Conservation (phyloP, 306 rosid species). For the Hippophae gyantsensis region DNA sequence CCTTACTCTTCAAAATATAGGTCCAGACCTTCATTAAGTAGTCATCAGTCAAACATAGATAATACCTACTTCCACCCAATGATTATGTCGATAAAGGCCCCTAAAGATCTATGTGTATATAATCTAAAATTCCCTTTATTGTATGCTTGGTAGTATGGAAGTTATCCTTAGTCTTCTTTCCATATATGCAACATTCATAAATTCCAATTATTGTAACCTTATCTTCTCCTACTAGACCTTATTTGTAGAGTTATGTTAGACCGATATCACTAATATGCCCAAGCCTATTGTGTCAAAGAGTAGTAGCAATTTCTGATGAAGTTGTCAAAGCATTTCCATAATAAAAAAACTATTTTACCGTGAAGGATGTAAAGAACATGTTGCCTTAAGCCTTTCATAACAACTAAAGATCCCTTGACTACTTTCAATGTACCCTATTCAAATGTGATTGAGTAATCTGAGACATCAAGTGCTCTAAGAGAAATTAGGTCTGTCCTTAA, state of each 20-base stretch:
- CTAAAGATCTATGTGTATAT: background rate
- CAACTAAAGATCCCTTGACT: background rate
- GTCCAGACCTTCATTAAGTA: too few relatives aligned
- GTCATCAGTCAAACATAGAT: background rate
- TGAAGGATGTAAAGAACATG: background rate
- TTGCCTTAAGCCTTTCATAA: background rate
- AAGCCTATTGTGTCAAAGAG: background rate
- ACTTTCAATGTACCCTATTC: background rate
- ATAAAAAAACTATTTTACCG: background rate
- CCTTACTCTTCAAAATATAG: too few relatives aligned
- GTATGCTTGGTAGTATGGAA: too few relatives aligned
- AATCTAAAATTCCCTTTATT: too few relatives aligned
- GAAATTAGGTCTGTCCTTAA: background rate
- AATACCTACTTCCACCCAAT: background rate
- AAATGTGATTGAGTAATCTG: background rate
- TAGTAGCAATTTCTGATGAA: background rate
- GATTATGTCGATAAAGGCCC: background rate
- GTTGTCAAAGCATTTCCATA: background rate
- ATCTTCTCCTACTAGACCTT: background rate
- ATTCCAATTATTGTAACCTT: background rate
- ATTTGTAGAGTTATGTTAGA: background rate
- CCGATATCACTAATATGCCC: background rate
- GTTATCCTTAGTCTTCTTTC: background rate
- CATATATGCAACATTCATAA: background rate
- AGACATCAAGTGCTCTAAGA: background rate